These are phyloP conservation scores for Omphalotus olearius DNA, from an alignment of 1,284 basidiomycete genomes.

Conservation along the genomic window DNA sequence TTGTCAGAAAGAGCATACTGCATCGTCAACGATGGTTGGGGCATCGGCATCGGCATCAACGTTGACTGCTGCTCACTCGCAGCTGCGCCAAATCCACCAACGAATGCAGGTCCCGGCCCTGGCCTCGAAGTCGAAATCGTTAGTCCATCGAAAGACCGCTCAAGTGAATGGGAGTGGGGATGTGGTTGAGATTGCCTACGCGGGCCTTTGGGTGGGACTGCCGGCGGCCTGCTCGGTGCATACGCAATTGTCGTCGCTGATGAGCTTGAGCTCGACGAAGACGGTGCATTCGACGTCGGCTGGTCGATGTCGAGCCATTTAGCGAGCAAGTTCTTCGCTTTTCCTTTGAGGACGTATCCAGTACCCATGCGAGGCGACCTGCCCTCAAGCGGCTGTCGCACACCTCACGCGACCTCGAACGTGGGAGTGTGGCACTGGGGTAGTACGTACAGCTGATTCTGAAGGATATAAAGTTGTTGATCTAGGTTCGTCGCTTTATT, in stretches of 20 bases:
- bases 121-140: conserved; percentile 19
- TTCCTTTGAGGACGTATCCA: conserved; percentile 21
- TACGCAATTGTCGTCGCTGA: neutral
- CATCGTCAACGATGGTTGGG: conserved; percentile 54
- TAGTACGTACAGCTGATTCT: no score
- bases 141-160: conserved; percentile 8
- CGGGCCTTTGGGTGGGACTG: conserved; percentile 3
- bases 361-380: conserved; percentile 10
- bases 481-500: no score
- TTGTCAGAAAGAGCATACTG: conserved; percentile 43
- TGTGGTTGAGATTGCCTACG: conserved; percentile 1
- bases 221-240: neutral
- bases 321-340: conserved; percentile 25
- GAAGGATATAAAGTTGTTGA: no score
- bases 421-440: no score
- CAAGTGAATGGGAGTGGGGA: neutral
- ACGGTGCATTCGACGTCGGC: conserved; percentile 1
- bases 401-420: no score
- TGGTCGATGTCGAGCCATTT: conserved; percentile 12
- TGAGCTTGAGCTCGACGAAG: conserved; percentile 12
- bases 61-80: conserved; percentile 10
- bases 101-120: conserved; percentile 18
- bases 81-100: conserved; percentile 35
- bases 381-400: no score
- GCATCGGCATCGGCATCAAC: conserved; percentile 24